Base-by-base conservation (phyloP, 768 basidiomycete species). In the Lactifluus subvellereus region DNA sequence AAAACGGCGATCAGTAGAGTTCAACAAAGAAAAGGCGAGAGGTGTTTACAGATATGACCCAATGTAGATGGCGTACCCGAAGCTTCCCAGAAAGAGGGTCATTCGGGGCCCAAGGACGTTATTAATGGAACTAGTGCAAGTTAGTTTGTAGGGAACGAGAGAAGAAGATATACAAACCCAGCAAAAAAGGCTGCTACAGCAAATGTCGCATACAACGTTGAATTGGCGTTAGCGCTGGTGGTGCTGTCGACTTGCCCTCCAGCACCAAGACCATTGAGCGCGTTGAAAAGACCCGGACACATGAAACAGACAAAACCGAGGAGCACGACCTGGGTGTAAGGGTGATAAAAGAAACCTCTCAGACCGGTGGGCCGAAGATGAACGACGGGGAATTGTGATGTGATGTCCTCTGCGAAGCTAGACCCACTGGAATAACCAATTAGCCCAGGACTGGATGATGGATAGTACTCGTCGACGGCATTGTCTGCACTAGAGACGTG, bases 1-100 rank as follows among this genome's bases (percentile, higher is more conserved):
- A 13, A 37, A 40, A 58, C 16, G 40, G 30, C 9, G 27, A 45
- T 43, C 16, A 40, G 35, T 11, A n/a, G 42, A 32, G 7, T 3
- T n/a, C 11, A 10, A 40, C 35, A 14, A 43, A 40, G n/a, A 20
- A 20, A 54, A 13, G 14, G 54, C 30, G n/a, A 27, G 33, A 30
- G 6, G 14, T 6, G 68, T 87, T 63, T 67, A 89, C 88, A 90
- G 77, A 71, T 81, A 90, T 6, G 86, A 84, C 4, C 82, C 84
- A 59, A 91, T 84, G 71, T 88, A 92, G 30, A 94, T 71, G 1
- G 86, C 79, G 71, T 94, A 94, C 10, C 91, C 91, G 6, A 77
- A 71, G 9, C 84, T 87, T 61, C 93, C 93, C 18, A 93, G 66
- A 33, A 85, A 76, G 10, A 95, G 82, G 0, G 92, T 90, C 30